Conservation (phyloP, 345 rosid species). For the Gossypium longicalyx region DNA sequence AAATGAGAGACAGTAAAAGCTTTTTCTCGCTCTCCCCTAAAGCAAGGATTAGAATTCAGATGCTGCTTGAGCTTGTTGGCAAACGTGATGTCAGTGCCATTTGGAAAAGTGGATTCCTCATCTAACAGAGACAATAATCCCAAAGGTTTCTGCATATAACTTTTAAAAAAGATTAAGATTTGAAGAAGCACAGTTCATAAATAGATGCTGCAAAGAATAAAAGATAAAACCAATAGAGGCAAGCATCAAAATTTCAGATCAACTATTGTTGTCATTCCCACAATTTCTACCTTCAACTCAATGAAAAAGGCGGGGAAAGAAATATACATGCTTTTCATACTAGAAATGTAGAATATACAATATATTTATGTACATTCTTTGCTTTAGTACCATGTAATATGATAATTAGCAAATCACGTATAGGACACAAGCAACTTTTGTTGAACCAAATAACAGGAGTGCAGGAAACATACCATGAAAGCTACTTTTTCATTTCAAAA, state of each 20-base stretch:
- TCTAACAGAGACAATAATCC: conserved; percentile 85
- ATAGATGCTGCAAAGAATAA: neutral
- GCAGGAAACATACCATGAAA: neutral
- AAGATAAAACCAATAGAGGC: neutral
- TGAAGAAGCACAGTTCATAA: neutral
- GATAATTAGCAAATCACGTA: neutral
- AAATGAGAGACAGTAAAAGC: conserved; percentile 82
- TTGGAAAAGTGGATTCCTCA: conserved; percentile 96
- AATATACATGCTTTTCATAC: neutral
- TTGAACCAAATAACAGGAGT: neutral
- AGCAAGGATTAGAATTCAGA: conserved; percentile 63
- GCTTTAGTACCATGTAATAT: neutral
- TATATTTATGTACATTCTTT: neutral
- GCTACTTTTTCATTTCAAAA: neutral
- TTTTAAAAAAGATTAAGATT: conserved; percentile 13
- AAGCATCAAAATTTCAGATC: neutral
- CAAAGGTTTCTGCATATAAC: conserved; percentile 75
- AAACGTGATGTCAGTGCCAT: conserved; percentile 88
- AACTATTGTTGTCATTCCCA: neutral
- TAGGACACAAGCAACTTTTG: neutral
- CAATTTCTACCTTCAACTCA: neutral
- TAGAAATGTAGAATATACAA: neutral
- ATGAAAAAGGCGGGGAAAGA: neutral
- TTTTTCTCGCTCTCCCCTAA: conserved; percentile 77
- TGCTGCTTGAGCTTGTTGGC: conserved; percentile 96